A percentile compares a stretch with the other conserved stretches of the same genome.
Evolutionary conservation across 352 stramenopile species (phyloP).

Genomic region (Nothophytophthora sp.): DNA sequence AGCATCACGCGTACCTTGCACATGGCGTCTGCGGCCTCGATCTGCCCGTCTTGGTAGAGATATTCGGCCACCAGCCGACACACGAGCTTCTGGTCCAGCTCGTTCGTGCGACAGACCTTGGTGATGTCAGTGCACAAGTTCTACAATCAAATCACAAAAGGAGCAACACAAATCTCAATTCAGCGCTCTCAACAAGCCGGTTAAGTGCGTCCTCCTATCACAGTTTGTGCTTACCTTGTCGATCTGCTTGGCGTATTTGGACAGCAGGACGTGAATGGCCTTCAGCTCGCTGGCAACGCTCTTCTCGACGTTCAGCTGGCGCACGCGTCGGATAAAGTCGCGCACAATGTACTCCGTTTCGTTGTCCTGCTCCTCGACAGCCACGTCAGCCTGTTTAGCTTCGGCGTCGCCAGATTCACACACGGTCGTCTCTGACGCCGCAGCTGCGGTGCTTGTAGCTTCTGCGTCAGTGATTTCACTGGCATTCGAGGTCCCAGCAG

Average conservation of each 20-base stretch:
- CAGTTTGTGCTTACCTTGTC: slow-evolving; percentile 66
- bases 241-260: slow-evolving; percentile 81
- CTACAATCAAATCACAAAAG: slow-evolving; percentile 17
- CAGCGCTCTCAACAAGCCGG: background rate
- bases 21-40: slow-evolving; percentile 66
- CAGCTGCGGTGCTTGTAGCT: slow-evolving; percentile 6
- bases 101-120: slow-evolving; percentile 60
- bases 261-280: slow-evolving; percentile 64
- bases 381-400: slow-evolving; percentile 24
- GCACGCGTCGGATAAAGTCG: slow-evolving; percentile 67
- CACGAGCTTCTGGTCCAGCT: slow-evolving; percentile 66
- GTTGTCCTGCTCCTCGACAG: slow-evolving; percentile 53
- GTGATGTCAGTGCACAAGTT: slow-evolving; percentile 67
- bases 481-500: background rate
- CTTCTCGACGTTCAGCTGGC: slow-evolving; percentile 72
- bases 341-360: slow-evolving; percentile 67
- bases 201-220: no score
- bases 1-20: slow-evolving; percentile 45
- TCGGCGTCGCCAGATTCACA: slow-evolving; percentile 14
- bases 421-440: background rate
- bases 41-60: slow-evolving; percentile 80
- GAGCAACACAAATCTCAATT: background rate
- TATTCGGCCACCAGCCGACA: slow-evolving; percentile 72
- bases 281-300: slow-evolving; percentile 71
- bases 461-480: no score